Evolutionary conservation across 257 asterid genomes (phyloP).

Genomic region (Echium plantagineum): DNA sequence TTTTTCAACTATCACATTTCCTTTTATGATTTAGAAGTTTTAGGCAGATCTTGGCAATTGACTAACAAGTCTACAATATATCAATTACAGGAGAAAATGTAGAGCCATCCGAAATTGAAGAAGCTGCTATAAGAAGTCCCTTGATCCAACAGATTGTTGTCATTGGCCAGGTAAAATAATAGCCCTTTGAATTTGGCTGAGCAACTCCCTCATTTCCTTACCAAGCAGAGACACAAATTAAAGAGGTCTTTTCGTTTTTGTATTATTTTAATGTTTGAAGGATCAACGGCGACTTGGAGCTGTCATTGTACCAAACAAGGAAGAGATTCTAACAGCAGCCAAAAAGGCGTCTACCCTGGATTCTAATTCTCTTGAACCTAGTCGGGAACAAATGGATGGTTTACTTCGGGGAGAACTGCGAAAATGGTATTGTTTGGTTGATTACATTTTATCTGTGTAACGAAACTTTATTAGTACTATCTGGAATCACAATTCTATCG

Average conservation of each 20-base stretch:
- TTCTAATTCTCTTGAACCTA: slow-evolving; percentile 45
- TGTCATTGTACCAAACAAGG: slow-evolving; percentile 70
- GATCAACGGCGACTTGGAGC: slow-evolving; percentile 94
- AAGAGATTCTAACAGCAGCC: slow-evolving; percentile 53
- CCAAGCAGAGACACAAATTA: background rate
- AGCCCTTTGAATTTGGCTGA: slow-evolving; percentile 5
- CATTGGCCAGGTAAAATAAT: slow-evolving; percentile 62
- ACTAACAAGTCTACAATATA: background rate
- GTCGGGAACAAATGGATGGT: slow-evolving; percentile 38
- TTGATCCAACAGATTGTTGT: slow-evolving; percentile 79
- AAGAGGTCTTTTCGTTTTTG: slow-evolving; percentile 1
- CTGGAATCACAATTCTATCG: no score
- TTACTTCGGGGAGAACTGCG: slow-evolving; percentile 53
- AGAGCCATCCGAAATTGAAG: slow-evolving; percentile 91
- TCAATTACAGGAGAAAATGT: slow-evolving; percentile 68
- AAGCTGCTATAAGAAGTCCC: slow-evolving; percentile 76
- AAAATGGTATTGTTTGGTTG: slow-evolving; percentile 44
- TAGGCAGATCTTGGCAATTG: background rate
- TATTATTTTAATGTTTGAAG: slow-evolving; percentile 23
- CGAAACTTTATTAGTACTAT: background rate
- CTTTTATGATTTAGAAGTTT: background rate
- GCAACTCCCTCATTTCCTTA: background rate
- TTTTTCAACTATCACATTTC: background rate
- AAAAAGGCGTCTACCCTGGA: slow-evolving; percentile 44
- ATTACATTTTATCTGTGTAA: slow-evolving; percentile 1